Percentiles rank a stretch among this genome's conserved stretches.
Conservation (phyloP, 768 basidiomycete species). For the Tricholomella constricta region DNA sequence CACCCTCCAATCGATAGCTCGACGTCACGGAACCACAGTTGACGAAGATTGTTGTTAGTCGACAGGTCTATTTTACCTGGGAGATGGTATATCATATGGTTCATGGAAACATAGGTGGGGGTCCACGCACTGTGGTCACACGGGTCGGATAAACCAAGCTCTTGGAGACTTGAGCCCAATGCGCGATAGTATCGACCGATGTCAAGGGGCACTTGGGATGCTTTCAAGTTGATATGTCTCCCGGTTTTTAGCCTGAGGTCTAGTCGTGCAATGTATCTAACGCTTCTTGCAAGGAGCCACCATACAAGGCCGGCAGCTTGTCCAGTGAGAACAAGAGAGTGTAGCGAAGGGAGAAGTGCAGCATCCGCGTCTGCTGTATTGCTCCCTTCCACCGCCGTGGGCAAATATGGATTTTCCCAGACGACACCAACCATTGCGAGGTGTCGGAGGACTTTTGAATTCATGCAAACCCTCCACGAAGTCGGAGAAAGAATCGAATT, state of each 20-base stretch:
- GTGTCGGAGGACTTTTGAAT: conserved; percentile 11
- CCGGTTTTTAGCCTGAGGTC: neutral
- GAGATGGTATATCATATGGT: neutral
- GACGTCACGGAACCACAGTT: neutral
- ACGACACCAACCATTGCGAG: conserved; percentile 3
- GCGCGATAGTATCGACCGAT: neutral
- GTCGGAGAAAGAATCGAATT: neutral
- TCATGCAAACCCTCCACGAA: conserved; percentile 1
- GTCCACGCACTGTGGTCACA: neutral
- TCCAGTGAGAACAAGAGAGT: conserved; percentile 8
- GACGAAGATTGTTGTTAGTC: neutral
- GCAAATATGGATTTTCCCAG: neutral
- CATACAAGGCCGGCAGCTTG: neutral
- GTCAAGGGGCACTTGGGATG: neutral
- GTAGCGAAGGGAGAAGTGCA: neutral
- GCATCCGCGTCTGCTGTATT: neutral
- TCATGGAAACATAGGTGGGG: neutral
- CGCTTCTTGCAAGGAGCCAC: conserved; percentile 6
- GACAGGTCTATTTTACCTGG: neutral
- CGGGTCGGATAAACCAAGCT: neutral
- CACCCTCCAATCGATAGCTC: neutral
- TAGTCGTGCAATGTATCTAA: neutral
- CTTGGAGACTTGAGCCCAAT: neutral
- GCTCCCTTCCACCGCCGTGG: neutral
- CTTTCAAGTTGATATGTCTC: neutral